phyloP scores from a whole-genome alignment of 768 basidiomycete species.

The Termitomyces sp. region DNA sequence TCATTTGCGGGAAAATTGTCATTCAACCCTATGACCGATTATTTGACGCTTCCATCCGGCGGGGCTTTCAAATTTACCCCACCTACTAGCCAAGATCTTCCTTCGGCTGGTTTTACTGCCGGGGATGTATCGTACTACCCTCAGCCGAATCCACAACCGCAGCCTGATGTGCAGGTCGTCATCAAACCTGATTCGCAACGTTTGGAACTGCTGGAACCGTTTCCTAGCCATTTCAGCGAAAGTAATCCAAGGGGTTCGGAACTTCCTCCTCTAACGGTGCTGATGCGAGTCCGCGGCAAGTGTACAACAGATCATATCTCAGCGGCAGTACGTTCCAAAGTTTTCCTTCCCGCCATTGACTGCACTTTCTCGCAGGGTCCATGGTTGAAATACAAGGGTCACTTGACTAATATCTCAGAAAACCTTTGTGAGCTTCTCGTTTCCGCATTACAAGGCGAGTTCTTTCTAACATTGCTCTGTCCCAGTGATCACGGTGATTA shows the following conservation, averaged over 20 bases:
- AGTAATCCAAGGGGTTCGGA: slow-evolving; percentile 56
- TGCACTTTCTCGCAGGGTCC: slow-evolving; percentile 56
- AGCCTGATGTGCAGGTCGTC: slow-evolving; percentile 69
- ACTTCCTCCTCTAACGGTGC: slow-evolving; percentile 73
- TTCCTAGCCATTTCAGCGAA: slow-evolving; percentile 66
- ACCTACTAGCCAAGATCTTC: slow-evolving; percentile 82
- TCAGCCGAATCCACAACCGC: slow-evolving; percentile 62
- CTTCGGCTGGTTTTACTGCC: slow-evolving; percentile 72
- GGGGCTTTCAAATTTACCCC: slow-evolving; percentile 78
- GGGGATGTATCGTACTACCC: slow-evolving; percentile 80
- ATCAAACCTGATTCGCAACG: slow-evolving; percentile 79
- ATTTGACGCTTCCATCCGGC: slow-evolving; percentile 60
- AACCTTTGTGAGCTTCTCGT: slow-evolving; percentile 66
- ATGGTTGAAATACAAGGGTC: slow-evolving; percentile 99
- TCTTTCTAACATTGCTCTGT: background rate
- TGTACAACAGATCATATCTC: slow-evolving; percentile 99
- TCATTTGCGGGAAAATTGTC: slow-evolving; percentile 90
- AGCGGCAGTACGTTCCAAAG: slow-evolving; percentile 65
- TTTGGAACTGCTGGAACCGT: slow-evolving; percentile 83
- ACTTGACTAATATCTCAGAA: slow-evolving; percentile 93
- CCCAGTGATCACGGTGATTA: slow-evolving; percentile 75
- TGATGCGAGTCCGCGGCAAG: slow-evolving; percentile 94
- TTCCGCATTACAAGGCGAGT: background rate
- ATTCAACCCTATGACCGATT: slow-evolving; percentile 90
- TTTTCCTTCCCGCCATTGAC: background rate